These are phyloP conservation scores for Coffea eugenioides DNA, from an alignment of 257 asterid genomes.

Conservation along the genomic window DNA sequence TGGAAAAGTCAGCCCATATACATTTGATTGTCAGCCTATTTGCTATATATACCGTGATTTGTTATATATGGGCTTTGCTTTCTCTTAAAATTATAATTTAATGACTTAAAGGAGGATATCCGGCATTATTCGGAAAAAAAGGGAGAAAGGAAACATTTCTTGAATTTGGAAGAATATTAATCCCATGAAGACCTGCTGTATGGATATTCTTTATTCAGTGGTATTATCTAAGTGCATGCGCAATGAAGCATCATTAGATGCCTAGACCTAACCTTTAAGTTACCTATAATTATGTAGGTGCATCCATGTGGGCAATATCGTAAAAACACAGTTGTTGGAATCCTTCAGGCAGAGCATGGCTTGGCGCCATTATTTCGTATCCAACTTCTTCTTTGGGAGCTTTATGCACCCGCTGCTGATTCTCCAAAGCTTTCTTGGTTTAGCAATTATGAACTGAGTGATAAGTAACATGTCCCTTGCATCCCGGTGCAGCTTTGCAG, in stretches of 20 bases:
- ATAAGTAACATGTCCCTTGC: not conserved
- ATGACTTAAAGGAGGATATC: too few species aligned
- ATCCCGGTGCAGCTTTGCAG: not conserved
- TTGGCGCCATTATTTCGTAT: constrained; percentile 92
- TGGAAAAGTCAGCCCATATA: not conserved
- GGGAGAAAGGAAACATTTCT: not conserved
- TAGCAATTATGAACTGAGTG: not conserved
- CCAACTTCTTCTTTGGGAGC: constrained; percentile 36
- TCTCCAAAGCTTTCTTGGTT: not conserved
- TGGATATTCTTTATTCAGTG: not conserved
- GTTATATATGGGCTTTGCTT: not conserved
- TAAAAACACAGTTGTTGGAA: constrained; percentile 89
- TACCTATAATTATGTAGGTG: constrained; percentile 45
- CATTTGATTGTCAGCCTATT: not conserved
- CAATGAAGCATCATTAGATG: constrained; percentile 1
- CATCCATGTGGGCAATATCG: constrained; percentile 99
- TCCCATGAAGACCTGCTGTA: not conserved
- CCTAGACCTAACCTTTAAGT: not conserved
- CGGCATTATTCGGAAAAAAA: not conserved
- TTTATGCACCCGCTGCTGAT: not conserved
- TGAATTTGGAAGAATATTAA: not conserved
- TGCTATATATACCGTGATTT: not conserved
- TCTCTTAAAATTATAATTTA: not conserved
- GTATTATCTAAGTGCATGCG: not conserved
- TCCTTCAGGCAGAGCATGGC: constrained; percentile 93